Evolutionary conservation across 2,329 filamentous ascomycete genomes (phyloP).

Genomic region (Emergomyces africanus): DNA sequence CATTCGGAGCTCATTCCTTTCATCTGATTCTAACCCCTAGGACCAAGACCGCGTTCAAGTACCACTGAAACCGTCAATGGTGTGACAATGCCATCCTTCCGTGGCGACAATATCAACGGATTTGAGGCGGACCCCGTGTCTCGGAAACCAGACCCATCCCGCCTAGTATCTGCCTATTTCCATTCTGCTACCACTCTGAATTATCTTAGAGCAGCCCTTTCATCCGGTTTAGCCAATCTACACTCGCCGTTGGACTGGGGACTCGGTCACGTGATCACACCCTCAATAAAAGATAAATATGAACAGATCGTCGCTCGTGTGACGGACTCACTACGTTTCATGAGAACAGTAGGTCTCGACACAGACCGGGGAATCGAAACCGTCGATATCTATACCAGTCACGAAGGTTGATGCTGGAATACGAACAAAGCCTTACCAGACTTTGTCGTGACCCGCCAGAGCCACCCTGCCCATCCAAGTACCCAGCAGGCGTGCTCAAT

Average conservation of each 20-base stretch:
- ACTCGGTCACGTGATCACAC: constrained; percentile 78
- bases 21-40: not conserved
- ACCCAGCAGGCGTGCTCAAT: constrained; percentile 14
- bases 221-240: constrained; percentile 83
- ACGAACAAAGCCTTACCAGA: constrained; percentile 79
- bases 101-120: constrained; percentile 92
- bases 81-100: constrained; percentile 72
- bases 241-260: constrained; percentile 93
- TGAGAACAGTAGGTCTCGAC: constrained; percentile 84
- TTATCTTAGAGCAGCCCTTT: constrained; percentile 71
- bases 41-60: constrained; percentile 63
- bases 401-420: constrained; percentile 92
- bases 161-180: constrained; percentile 86
- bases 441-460: constrained; percentile 39
- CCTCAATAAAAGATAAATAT: constrained; percentile 74
- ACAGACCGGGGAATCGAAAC: constrained; percentile 74
- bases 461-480: constrained; percentile 13
- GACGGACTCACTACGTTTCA: constrained; percentile 83
- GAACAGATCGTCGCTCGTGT: constrained; percentile 72
- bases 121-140: constrained; percentile 54
- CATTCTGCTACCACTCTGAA: constrained; percentile 91
- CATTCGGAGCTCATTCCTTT: not conserved
- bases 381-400: constrained; percentile 88
- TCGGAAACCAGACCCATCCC: constrained; percentile 64
- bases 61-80: constrained; percentile 74